phyloP scores from a whole-genome alignment of 169 alveolate genomes.

The Theileria parva region DNA sequence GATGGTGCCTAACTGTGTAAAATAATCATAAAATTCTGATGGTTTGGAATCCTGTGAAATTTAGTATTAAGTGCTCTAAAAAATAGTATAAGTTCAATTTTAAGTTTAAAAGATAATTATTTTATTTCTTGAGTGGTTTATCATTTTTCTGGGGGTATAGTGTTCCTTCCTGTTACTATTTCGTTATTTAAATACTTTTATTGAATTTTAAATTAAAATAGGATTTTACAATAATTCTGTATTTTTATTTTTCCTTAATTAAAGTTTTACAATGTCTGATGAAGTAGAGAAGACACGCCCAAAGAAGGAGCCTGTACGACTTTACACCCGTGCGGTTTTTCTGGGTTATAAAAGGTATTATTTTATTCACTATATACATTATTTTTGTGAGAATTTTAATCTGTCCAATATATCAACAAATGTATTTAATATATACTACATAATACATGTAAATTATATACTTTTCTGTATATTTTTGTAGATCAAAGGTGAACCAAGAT shows the following conservation, averaged over 20 bases:
- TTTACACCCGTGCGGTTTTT: slow-evolving; percentile 87
- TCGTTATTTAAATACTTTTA: too few species aligned
- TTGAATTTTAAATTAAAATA: background rate
- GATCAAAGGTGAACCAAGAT: slow-evolving; percentile 92
- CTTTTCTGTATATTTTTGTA: slow-evolving; percentile 32
- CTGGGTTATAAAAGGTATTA: slow-evolving; percentile 88
- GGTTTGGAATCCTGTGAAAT: background rate
- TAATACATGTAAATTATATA: background rate
- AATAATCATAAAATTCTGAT: background rate
- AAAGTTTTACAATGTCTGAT: slow-evolving; percentile 38
- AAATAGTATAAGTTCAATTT: too few species aligned
- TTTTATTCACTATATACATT: background rate
- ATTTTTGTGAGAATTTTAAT: background rate
- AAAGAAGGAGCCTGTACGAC: slow-evolving; percentile 86
- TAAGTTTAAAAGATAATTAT: background rate
- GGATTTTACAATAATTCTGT: background rate
- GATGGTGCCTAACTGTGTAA: background rate
- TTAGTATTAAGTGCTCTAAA: background rate
- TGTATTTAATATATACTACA: background rate
- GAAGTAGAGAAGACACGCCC: slow-evolving; percentile 42
- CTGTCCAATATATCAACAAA: background rate
- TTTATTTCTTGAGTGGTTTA: background rate
- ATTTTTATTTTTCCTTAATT: slow-evolving; percentile 4
- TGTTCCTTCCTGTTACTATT: background rate
- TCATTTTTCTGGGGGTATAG: background rate